phyloP scores from a whole-genome alignment of 179 eudicot species.

The Nepenthes alata region DNA sequence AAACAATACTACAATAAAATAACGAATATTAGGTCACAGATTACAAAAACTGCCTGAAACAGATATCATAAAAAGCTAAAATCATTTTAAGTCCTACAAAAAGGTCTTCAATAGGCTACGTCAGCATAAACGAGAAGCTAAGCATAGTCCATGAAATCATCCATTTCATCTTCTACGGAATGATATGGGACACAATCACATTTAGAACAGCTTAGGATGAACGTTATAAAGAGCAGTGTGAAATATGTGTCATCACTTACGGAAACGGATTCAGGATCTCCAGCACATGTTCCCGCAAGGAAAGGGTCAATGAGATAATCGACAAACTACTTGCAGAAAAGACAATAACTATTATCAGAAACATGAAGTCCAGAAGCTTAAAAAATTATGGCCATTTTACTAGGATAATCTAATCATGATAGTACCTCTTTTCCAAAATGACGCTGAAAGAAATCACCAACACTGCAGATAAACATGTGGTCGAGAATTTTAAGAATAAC shows the following conservation, averaged over 20 bases:
- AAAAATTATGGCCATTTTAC: not conserved
- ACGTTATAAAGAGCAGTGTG: not conserved
- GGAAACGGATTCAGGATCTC: constrained; percentile 89
- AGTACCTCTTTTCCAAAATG: constrained; percentile 94
- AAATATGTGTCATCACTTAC: constrained; percentile 33
- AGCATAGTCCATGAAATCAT: too few species aligned
- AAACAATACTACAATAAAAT: not conserved
- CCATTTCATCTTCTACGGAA: too few species aligned
- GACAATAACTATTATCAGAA: constrained; percentile 6
- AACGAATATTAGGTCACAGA: constrained; percentile 2
- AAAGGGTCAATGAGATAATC: constrained; percentile 89
- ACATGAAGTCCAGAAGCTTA: constrained; percentile 6
- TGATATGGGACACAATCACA: not conserved
- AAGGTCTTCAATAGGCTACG: too few species aligned
- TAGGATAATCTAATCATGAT: constrained; percentile 3
- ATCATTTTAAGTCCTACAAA: too few species aligned
- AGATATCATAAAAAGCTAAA: too few species aligned
- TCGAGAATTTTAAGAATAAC: not conserved
- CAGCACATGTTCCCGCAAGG: constrained; percentile 86
- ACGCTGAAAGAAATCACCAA: constrained; percentile 77
- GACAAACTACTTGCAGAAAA: constrained; percentile 45
- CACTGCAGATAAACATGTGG: constrained; percentile 39
- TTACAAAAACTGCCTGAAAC: not conserved
- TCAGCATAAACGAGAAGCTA: too few species aligned
- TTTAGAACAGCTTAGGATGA: constrained; percentile 3